Conservation (phyloP, 805 yeast genomes). For the Wickerhamiella galacta region DNA sequence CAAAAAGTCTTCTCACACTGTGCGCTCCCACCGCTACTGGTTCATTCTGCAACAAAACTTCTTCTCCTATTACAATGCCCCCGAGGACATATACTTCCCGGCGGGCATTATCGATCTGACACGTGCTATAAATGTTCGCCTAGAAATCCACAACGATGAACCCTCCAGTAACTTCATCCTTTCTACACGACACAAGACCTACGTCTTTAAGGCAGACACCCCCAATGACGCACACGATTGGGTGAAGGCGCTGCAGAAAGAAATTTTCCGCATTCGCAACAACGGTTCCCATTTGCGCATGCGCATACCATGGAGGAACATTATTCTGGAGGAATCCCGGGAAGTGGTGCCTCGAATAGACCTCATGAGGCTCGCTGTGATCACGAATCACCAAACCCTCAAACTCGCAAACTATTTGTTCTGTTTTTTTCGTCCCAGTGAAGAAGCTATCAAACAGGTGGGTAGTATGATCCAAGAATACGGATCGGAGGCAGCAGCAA, state of each 20-base stretch:
- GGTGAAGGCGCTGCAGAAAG: conserved; percentile 59
- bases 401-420: not conserved
- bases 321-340: conserved; percentile 29
- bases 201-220: conserved; percentile 59
- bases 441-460: no score
- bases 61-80: conserved; percentile 46
- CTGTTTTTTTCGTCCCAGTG: conserved; percentile 9
- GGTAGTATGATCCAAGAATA: no score
- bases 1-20: conserved; percentile 22
- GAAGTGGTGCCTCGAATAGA: not conserved
- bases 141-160: conserved; percentile 21
- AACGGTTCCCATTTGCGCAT: conserved; percentile 55
- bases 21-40: conserved; percentile 48
- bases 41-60: conserved; percentile 56
- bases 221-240: conserved; percentile 60
- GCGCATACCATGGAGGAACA: conserved; percentile 55
- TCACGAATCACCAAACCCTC: not conserved
- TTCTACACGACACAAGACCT: conserved; percentile 38
- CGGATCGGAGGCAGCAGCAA: no score
- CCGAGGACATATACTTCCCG: conserved; percentile 80
- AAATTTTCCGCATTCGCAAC: conserved; percentile 58
- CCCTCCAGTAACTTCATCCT: conserved; percentile 37
- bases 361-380: not conserved
- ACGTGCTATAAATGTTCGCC: conserved; percentile 43
- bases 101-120: conserved; percentile 54